Conservation (phyloP, 177 flowering plant genomes). For the Vitis hybrid region DNA sequence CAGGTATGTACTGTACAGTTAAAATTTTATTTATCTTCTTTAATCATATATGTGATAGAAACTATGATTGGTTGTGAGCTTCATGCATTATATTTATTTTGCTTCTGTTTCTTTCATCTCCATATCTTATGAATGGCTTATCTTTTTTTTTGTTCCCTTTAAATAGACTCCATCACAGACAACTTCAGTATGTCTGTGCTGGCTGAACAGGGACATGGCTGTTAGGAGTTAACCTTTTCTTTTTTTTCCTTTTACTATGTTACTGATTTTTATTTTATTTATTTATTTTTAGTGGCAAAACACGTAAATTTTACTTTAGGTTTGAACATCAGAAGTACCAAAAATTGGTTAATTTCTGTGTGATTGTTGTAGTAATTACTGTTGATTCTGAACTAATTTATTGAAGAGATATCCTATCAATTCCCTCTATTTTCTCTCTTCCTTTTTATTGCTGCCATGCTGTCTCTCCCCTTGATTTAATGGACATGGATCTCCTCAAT, state of each 20-base stretch:
- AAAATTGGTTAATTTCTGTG: no score
- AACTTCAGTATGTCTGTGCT: neutral
- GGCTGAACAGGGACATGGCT: neutral
- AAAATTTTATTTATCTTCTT: neutral
- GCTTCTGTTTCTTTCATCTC: neutral
- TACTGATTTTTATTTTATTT: neutral
- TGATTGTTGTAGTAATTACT: no score
- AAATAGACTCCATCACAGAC: neutral
- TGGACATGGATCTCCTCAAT: no score
- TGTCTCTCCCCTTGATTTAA: no score
- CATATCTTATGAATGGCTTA: neutral
- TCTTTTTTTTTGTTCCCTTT: neutral
- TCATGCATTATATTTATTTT: neutral
- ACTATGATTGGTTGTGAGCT: neutral
- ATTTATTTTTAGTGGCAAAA: neutral
- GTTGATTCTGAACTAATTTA: no score
- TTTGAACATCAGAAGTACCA: no score
- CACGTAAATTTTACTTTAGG: neutral
- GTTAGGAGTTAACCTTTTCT: neutral
- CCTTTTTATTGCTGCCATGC: no score
- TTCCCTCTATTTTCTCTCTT: no score
- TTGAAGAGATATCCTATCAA: no score
- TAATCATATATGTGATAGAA: neutral
- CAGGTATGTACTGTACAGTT: constrained; percentile 48
- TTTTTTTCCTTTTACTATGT: no score